Conservation (phyloP, 306 rosid species). For the Cicer arietinum region DNA sequence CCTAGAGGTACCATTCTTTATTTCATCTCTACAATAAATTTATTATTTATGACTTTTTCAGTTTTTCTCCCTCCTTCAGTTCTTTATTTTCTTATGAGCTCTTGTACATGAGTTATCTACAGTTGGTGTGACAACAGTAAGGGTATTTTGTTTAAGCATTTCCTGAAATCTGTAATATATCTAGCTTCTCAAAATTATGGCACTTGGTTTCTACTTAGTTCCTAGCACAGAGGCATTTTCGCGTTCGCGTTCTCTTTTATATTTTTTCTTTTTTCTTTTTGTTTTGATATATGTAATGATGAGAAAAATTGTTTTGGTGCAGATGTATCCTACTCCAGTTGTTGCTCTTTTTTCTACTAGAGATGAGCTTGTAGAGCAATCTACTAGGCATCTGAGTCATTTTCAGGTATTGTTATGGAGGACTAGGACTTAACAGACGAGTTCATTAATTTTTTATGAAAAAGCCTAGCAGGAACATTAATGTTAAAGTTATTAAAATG, state of each 20-base stretch:
- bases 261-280: not conserved
- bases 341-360: constrained; percentile 87
- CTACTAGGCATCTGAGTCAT: constrained; percentile 59
- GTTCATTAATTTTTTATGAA: not conserved
- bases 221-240: constrained; percentile 20
- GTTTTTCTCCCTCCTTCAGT: too few species aligned
- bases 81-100: too few species aligned
- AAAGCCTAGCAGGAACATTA: constrained; percentile 1
- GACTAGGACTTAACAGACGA: not conserved
- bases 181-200: not conserved
- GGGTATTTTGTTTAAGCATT: too few species aligned
- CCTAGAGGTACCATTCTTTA: not conserved
- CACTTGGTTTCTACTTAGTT: constrained; percentile 1
- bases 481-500: constrained; percentile 14
- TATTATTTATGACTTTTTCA: too few species aligned
- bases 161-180: too few species aligned
- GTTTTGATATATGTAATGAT: constrained; percentile 22
- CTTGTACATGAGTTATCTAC: too few species aligned
- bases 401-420: constrained; percentile 67
- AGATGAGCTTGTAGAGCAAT: constrained; percentile 85
- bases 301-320: constrained; percentile 39
- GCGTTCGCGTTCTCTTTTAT: constrained; percentile 19
- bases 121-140: too few species aligned
- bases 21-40: too few species aligned
- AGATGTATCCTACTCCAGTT: constrained; percentile 75